phyloP scores from a whole-genome alignment of 768 basidiomycete species.

The Antrodiella citrinella region DNA sequence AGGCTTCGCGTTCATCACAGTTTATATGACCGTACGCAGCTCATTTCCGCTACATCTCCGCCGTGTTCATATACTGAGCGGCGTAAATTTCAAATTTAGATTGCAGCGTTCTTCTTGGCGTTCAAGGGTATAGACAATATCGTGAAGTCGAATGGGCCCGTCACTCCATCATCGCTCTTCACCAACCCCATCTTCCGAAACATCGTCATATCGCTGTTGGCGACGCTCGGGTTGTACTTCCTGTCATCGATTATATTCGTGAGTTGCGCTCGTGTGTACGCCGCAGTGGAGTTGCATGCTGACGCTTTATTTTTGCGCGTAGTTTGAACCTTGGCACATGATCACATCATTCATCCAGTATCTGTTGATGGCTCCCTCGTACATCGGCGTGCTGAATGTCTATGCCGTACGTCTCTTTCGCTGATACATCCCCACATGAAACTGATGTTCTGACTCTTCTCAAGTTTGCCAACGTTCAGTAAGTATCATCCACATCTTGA shows the following conservation, averaged over 20 bases:
- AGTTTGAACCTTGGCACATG: slow-evolving; percentile 99
- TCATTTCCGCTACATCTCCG: slow-evolving; percentile 1
- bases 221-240: slow-evolving; percentile 87
- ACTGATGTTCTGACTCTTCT: slow-evolving; percentile 1
- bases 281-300: too few relatives aligned
- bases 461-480: slow-evolving; percentile 79
- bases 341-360: slow-evolving; percentile 95
- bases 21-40: slow-evolving; percentile 86
- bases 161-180: slow-evolving; percentile 57
- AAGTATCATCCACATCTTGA: slow-evolving; percentile 11
- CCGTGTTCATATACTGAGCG: not conserved
- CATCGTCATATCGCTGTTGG: slow-evolving; percentile 77
- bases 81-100: slow-evolving; percentile 29
- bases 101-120: slow-evolving; percentile 74
- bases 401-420: slow-evolving; percentile 51
- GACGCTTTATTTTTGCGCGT: slow-evolving; percentile 3
- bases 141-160: slow-evolving; percentile 32
- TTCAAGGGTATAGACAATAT: slow-evolving; percentile 71
- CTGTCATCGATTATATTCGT: slow-evolving; percentile 79
- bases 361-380: slow-evolving; percentile 85
- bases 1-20: slow-evolving; percentile 82
- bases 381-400: slow-evolving; percentile 89
- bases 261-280: too few relatives aligned
- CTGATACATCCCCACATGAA: not conserved
- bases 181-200: slow-evolving; percentile 76